These are phyloP conservation scores for Podaxis pistillaris DNA, from an alignment of 768 basidiomycete genomes.

Conservation along the genomic window DNA sequence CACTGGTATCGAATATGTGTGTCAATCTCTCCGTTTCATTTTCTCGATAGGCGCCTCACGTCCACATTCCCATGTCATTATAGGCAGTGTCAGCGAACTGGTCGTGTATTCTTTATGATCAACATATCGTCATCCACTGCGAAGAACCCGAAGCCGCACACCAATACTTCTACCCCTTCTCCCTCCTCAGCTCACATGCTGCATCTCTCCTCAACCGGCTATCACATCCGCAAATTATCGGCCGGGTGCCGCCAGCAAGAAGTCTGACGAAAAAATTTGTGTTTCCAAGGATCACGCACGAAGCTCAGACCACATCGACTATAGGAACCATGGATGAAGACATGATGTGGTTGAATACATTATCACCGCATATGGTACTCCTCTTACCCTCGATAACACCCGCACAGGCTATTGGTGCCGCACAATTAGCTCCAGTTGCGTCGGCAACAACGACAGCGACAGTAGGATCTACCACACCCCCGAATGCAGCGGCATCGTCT, in stretches of 20 bases:
- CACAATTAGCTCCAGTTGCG: neutral
- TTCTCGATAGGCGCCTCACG: neutral
- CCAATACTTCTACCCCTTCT: slow-evolving; percentile 68
- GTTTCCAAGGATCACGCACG: slow-evolving; percentile 33
- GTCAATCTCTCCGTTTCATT: slow-evolving; percentile 24
- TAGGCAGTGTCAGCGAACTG: slow-evolving; percentile 70
- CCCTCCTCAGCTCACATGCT: slow-evolving; percentile 35
- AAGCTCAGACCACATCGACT: neutral
- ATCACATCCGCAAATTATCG: slow-evolving; percentile 39
- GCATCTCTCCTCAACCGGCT: slow-evolving; percentile 24
- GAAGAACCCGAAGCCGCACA: slow-evolving; percentile 65
- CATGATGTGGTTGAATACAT: slow-evolving; percentile 6
- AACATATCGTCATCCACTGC: slow-evolving; percentile 70
- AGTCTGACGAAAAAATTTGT: slow-evolving; percentile 52
- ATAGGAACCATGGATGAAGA: neutral
- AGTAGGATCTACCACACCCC: neutral
- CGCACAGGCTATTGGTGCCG: neutral
- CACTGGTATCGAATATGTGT: slow-evolving; percentile 70
- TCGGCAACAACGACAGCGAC: neutral
- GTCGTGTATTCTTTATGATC: slow-evolving; percentile 70
- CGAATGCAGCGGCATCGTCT: neutral
- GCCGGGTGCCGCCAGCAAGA: slow-evolving; percentile 40
- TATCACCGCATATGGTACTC: slow-evolving; percentile 11
- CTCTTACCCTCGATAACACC: slow-evolving; percentile 6
- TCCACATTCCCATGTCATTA: neutral